Evolutionary conservation across 176 grass and related monocot species (phyloP).

Genomic region (Carex cristatella): DNA sequence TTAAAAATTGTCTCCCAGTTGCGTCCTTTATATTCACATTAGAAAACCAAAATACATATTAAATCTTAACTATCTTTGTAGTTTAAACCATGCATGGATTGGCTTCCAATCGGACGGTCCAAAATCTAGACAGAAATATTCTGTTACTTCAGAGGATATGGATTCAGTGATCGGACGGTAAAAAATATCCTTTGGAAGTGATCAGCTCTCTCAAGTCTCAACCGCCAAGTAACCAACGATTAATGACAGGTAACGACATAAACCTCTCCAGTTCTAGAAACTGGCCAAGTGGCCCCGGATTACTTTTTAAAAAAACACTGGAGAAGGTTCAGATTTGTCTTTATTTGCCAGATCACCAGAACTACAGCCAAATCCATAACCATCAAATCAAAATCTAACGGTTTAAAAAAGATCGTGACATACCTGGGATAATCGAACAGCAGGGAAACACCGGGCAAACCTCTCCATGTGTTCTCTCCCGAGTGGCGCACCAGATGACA

Average conservation of each 20-base stretch:
- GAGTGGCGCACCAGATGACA: constrained; percentile 38
- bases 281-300: no score
- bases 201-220: no score
- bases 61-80: background rate
- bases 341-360: background rate
- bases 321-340: background rate
- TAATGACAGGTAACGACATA: no score
- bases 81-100: no score
- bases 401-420: background rate
- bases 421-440: constrained; percentile 29
- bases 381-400: constrained; percentile 17
- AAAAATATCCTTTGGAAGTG: no score
- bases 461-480: constrained; percentile 29
- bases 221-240: no score
- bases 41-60: background rate
- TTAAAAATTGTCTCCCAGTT: no score
- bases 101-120: no score
- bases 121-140: no score
- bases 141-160: no score
- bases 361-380: background rate
- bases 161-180: no score
- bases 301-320: background rate
- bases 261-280: no score
- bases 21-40: background rate
- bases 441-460: constrained; percentile 29